Conservation (phyloP, 2,329 filamentous ascomycete genomes). For the Trichoderma sp. region DNA sequence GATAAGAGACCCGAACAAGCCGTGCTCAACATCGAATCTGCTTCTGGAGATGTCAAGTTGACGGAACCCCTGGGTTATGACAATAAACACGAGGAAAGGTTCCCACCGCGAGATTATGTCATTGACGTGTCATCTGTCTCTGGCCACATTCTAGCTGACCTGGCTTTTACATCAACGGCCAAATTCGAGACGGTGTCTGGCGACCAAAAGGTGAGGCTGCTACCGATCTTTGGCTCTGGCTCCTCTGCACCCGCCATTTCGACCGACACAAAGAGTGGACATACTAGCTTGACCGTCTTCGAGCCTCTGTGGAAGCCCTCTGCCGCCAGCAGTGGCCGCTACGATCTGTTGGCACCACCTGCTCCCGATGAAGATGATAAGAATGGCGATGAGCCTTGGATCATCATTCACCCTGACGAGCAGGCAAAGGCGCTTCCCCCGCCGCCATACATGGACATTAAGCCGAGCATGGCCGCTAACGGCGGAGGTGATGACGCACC, state of each 20-base stretch:
- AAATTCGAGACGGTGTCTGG: slow-evolving; percentile 42
- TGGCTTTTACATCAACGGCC: slow-evolving; percentile 40
- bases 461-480: not conserved
- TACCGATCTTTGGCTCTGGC: slow-evolving; percentile 41
- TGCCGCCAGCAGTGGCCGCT: not conserved
- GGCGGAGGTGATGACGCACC: not conserved
- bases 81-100: slow-evolving; percentile 20
- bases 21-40: slow-evolving; percentile 38
- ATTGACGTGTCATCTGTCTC: slow-evolving; percentile 44
- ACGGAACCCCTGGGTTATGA: slow-evolving; percentile 38
- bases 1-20: slow-evolving; percentile 37
- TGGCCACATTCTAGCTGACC: slow-evolving; percentile 40
- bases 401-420: slow-evolving; percentile 21
- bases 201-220: slow-evolving; percentile 38
- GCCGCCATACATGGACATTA: not conserved
- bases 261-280: slow-evolving; percentile 46
- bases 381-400: slow-evolving; percentile 23
- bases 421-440: not conserved
- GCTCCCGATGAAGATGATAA: slow-evolving; percentile 7
- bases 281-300: slow-evolving; percentile 37
- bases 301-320: slow-evolving; percentile 44
- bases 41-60: slow-evolving; percentile 44
- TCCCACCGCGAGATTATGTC: slow-evolving; percentile 48
- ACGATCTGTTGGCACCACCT: not conserved
- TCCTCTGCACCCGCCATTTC: slow-evolving; percentile 31